Evolutionary conservation across 192 early-diverging fungal species (phyloP).

Genomic region (Backusella macrospora): DNA sequence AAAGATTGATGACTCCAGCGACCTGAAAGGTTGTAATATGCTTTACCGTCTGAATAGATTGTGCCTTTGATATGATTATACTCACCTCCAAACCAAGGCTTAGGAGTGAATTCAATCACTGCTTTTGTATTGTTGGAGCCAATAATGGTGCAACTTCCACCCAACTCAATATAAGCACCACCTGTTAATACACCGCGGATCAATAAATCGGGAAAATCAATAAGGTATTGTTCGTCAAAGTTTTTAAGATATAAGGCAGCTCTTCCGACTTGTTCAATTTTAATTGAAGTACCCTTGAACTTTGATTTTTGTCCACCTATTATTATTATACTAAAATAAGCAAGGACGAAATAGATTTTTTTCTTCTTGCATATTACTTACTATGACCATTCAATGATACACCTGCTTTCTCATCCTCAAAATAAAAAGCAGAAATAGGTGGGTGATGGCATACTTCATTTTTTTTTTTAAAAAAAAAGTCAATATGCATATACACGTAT

Average conservation of each 20-base stretch:
- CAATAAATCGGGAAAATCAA: slow-evolving; percentile 61
- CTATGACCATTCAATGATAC: slow-evolving; percentile 67
- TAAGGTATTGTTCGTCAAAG: slow-evolving; percentile 60
- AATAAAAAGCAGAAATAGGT: slow-evolving; percentile 69
- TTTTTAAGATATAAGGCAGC: slow-evolving; percentile 55
- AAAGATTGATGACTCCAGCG: slow-evolving; percentile 43
- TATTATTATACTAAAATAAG: background rate
- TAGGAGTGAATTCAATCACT: slow-evolving; percentile 60
- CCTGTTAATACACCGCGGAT: slow-evolving; percentile 65
- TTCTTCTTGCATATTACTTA: slow-evolving; percentile 41
- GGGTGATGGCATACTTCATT: slow-evolving; percentile 77
- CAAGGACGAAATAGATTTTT: background rate
- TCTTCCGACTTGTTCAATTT: slow-evolving; percentile 67
- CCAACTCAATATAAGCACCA: slow-evolving; percentile 66
- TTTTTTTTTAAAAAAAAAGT: slow-evolving; percentile 11
- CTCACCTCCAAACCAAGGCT: slow-evolving; percentile 70
- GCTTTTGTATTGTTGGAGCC: slow-evolving; percentile 55
- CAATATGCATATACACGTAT: background rate
- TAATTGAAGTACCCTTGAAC: slow-evolving; percentile 67
- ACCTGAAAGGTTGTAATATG: slow-evolving; percentile 31
- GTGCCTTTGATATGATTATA: slow-evolving; percentile 49
- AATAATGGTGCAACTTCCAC: slow-evolving; percentile 58
- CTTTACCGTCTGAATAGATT: slow-evolving; percentile 24
- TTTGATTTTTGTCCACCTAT: slow-evolving; percentile 59
- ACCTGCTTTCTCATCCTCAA: slow-evolving; percentile 65